Evolutionary conservation across 208 protist species (phyloP), one percentile per base, ranked within the genome.

Genomic region (Jaenimonas drosophilae): DNA sequence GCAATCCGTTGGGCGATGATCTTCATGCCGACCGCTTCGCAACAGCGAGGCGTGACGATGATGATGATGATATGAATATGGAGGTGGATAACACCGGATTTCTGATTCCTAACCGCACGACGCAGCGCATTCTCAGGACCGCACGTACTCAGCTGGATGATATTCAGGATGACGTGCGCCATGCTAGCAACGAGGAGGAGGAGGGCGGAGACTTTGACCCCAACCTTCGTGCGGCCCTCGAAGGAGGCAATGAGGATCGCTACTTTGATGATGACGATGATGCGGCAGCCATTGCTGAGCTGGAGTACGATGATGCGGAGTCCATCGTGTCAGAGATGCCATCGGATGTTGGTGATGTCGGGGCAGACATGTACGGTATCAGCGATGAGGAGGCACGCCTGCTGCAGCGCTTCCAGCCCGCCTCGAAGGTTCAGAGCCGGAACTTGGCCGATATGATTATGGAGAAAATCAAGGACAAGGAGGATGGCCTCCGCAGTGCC

Each of bases 371-470:
- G 55, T 95, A 85, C 66, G 80, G 59, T 50, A 91, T 95, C 43
- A 76, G 90, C 51, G 84, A 90, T 27, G 88, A 92, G 62, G 83
- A 95, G 59, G 79, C 78, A 21, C 67, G 71, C 7, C 64, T 95
- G 55, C 59, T 95, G 40, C 74, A 89, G 51, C 78, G 87, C 59
- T 91, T 95, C 37, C 80, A 86, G 55, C 88, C 88, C 7, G 55
- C 59, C 7, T 93, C 88, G 7, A 68, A 62, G 19, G 72, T 91
- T 63, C 84, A 88, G 62, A 88, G 65, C 46, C 88, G 88, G 51
- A 89, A 89, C 55, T 49, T 95, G 48, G 88, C 83, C 0, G 88
- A 92, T 40, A 84, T 95, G 57, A 95, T 95, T 30, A 90, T 80
- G 76, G 83, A 89, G 43, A 90, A 92, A 49, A 95, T 95, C 49